Percentiles rank a stretch among this genome's conserved stretches.
These are phyloP conservation scores for Penicillium corylophilum DNA, from an alignment of 2,329 filamentous ascomycete species.

Conservation along the genomic window DNA sequence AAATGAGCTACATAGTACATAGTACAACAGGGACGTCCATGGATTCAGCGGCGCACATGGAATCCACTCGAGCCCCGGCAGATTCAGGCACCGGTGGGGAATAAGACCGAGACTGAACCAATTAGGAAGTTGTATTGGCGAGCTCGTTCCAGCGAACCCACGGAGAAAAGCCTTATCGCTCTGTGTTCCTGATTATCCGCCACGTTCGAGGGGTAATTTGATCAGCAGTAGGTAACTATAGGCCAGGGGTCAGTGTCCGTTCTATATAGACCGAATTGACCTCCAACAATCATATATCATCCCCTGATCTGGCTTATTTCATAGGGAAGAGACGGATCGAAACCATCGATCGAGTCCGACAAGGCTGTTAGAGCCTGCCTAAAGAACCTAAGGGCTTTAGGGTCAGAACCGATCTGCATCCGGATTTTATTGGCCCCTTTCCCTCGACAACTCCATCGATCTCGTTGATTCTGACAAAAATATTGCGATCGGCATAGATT, in stretches of 20 bases:
- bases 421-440: neutral
- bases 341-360: neutral
- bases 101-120: neutral
- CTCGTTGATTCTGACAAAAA: neutral
- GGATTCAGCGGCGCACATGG: neutral
- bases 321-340: neutral
- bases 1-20: neutral
- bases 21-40: neutral
- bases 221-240: neutral
- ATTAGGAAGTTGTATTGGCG: neutral
- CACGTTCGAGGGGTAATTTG: neutral
- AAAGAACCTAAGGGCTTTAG: neutral
- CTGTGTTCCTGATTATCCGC: neutral
- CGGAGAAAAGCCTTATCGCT: neutral
- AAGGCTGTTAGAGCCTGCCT: neutral
- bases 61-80: neutral
- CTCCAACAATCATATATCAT: neutral
- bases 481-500: neutral
- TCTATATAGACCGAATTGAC: no score
- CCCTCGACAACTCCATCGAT: neutral
- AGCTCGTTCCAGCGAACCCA: neutral
- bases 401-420: neutral
- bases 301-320: neutral
- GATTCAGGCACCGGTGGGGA: neutral
- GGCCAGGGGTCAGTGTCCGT: neutral